These are phyloP conservation scores for Linum trigynum DNA, from an alignment of 345 rosid genomes.

Conservation along the genomic window DNA sequence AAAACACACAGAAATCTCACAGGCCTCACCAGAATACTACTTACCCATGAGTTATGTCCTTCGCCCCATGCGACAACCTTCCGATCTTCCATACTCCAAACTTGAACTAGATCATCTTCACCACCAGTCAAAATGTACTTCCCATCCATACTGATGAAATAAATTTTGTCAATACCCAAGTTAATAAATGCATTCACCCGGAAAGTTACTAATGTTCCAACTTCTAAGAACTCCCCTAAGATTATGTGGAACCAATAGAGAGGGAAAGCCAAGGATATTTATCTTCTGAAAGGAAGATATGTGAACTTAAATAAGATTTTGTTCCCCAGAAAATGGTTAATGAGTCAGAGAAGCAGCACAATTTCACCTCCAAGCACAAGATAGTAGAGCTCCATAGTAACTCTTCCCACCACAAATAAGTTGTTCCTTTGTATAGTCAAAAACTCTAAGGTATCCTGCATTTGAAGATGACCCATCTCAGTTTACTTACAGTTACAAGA, in stretches of 20 bases:
- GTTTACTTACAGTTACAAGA: neutral
- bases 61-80: conserved; percentile 99
- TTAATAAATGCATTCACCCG: neutral
- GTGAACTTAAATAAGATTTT: too few species aligned
- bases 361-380: conserved; percentile 71
- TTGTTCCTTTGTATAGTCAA: conserved; percentile 67
- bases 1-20: neutral
- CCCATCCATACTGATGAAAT: conserved; percentile 76
- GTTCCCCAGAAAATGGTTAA: too few species aligned
- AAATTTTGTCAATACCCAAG: neutral
- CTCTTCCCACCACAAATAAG: conserved; percentile 65
- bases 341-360: neutral
- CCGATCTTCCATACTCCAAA: conserved; percentile 99
- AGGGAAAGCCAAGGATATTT: too few species aligned
- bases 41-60: conserved; percentile 99
- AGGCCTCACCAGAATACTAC: conserved; percentile 15
- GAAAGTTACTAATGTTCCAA: too few species aligned
- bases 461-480: conserved; percentile 12
- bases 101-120: conserved; percentile 98
- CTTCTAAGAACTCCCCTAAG: too few species aligned
- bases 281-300: too few species aligned
- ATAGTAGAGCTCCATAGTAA: conserved; percentile 67
- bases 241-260: too few species aligned
- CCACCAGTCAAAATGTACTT: conserved; percentile 96
- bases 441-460: conserved; percentile 86